A percentile compares a stretch with the other conserved stretches of the same genome.
These are phyloP conservation scores for Sarocladium kiliense DNA, from an alignment of 2,329 filamentous ascomycete genomes.

Conservation along the genomic window DNA sequence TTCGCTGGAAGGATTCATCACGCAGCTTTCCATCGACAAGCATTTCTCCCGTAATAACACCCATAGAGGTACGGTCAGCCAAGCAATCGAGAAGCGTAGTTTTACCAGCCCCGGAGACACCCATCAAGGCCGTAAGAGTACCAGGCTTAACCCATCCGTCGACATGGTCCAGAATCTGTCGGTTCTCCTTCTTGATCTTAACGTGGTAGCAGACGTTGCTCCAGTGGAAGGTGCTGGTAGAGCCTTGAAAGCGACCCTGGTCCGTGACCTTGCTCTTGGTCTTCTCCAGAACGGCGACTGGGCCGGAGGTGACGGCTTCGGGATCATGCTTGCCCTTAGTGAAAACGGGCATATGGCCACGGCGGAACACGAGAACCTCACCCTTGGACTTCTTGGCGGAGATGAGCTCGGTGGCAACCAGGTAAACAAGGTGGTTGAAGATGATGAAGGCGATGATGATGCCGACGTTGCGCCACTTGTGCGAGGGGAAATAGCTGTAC, in stretches of 20 bases:
- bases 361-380: conserved; percentile 54
- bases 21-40: conserved; percentile 54
- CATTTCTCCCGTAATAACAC: conserved; percentile 78
- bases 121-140: conserved; percentile 64
- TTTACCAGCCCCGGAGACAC: conserved; percentile 78
- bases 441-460: conserved; percentile 48
- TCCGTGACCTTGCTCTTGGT: neutral
- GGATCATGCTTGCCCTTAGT: conserved; percentile 15
- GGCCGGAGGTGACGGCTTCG: conserved; percentile 23
- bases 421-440: conserved; percentile 42
- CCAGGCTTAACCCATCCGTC: conserved; percentile 74
- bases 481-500: conserved; percentile 40
- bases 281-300: conserved; percentile 16
- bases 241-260: conserved; percentile 19
- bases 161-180: conserved; percentile 64
- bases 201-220: conserved; percentile 70
- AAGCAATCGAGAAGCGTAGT: conserved; percentile 80
- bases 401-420: conserved; percentile 43
- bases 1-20: conserved; percentile 76
- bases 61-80: conserved; percentile 77
- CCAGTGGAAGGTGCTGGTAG: conserved; percentile 58
- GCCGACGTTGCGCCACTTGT: conserved; percentile 53
- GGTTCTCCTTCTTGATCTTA: conserved; percentile 58
- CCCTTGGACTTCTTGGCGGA: conserved; percentile 51
- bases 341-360: conserved; percentile 26